Evolutionary conservation across 495 filamentous ascomycete genomes (phyloP).

Genomic region (Tuber aestivum): DNA sequence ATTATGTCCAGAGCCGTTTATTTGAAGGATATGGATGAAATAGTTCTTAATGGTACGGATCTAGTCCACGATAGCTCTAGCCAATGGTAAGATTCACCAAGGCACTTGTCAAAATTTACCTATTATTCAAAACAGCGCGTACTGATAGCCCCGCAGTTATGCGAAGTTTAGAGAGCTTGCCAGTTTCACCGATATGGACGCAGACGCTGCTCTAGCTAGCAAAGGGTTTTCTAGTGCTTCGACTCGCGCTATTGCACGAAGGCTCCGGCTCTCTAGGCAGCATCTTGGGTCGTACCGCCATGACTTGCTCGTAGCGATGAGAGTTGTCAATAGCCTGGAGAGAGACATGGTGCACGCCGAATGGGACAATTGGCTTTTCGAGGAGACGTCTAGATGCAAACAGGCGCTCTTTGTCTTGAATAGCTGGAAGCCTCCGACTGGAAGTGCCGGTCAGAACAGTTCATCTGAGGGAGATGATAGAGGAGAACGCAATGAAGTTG

Average conservation of each 20-base stretch:
- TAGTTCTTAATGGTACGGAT: constrained; percentile 47
- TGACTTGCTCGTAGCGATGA: constrained; percentile 82
- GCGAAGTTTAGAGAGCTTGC: constrained; percentile 54
- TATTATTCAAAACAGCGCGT: neutral
- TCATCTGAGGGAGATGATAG: constrained; percentile 17
- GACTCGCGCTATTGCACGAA: constrained; percentile 56
- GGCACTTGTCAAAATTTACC: neutral
- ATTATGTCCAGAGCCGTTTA: constrained; percentile 83
- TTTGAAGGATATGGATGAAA: constrained; percentile 71
- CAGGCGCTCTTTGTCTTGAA: constrained; percentile 53
- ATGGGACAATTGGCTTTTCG: constrained; percentile 82
- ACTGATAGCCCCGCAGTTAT: constrained; percentile 42
- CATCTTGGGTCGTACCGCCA: constrained; percentile 80
- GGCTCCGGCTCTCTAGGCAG: constrained; percentile 70
- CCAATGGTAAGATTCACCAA: neutral
- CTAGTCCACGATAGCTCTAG: neutral
- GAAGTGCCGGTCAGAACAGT: constrained; percentile 19
- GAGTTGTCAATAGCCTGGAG: constrained; percentile 84
- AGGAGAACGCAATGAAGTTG: constrained; percentile 32
- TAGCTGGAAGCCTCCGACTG: constrained; percentile 19
- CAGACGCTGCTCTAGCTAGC: constrained; percentile 48
- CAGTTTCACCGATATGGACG: constrained; percentile 52
- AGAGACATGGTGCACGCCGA: constrained; percentile 73
- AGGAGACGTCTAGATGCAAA: constrained; percentile 64
- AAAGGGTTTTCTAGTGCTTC: constrained; percentile 47